Base-by-base conservation (phyloP, 257 asterid species). In the Avicennia marina region DNA sequence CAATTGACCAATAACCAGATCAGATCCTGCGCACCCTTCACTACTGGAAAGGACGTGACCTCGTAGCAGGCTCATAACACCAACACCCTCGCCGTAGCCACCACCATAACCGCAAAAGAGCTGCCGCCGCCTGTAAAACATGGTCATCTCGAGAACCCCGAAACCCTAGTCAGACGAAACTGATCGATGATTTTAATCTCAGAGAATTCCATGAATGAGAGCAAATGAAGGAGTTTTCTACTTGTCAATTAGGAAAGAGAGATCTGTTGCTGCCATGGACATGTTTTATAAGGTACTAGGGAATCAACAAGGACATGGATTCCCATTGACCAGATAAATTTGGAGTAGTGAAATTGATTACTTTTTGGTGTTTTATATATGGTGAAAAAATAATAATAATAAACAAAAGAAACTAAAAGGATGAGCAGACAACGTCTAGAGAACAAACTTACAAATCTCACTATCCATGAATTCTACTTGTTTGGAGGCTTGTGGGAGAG, bases 401-500 rank as follows among this genome's bases (percentile, higher is more conserved):
- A n/a, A n/a, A n/a, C n/a, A 67, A 69, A 31, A 4, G n/a, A 13
- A 3, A 53, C 1, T 36, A 66, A 75, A n/a, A n/a, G n/a, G n/a
- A 65, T 58, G 67, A 64, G 65, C 62, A 71, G 80, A 69, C 58
- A 69, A 66, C 33, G 65, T 57, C n/a, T 50, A 57, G 64, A 54
- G 75, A 75, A 75, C 67, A 60, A 63, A 36, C 72, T 70, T 74
- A 66, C 57, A 75, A 78, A 77, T 81, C 86, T 78, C 90, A 75
- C 87, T 84, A 78, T 84, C 87, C 70, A 73, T 67, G 71, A 80
- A 71, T 88, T 79, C 90, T 79, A 79, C 75, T 79, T 46, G 76
- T 81, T 83, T 89, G 95, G 94, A 81, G 81, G 89, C 56, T 80
- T 82, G 82, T 79, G 81, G 60, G 71, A 57, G 48, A 40, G 67